phyloP scores from a whole-genome alignment of 192 early-diverging fungal species.

The Coemansia brasiliensis region DNA sequence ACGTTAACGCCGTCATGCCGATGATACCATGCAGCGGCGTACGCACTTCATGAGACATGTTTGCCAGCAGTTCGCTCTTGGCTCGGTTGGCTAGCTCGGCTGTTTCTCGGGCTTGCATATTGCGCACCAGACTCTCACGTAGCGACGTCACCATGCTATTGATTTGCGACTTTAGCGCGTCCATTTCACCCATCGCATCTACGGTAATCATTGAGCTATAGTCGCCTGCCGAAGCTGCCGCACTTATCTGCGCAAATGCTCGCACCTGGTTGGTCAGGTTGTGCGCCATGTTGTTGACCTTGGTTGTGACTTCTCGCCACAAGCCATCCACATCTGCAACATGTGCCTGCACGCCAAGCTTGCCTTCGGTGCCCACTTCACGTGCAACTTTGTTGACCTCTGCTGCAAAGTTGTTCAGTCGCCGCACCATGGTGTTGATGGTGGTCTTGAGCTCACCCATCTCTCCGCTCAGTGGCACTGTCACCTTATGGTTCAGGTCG shows the following conservation, averaged over 20 bases:
- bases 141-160: conserved; percentile 82
- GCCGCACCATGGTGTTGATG: conserved; percentile 65
- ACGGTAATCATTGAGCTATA: conserved; percentile 74
- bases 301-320: conserved; percentile 75
- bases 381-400: conserved; percentile 66
- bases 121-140: conserved; percentile 74
- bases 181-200: conserved; percentile 83
- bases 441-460: conserved; percentile 61
- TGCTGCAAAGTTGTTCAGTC: conserved; percentile 59
- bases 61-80: conserved; percentile 74
- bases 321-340: conserved; percentile 71
- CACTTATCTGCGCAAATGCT: conserved; percentile 76
- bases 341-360: conserved; percentile 73
- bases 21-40: conserved; percentile 86
- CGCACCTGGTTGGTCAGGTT: conserved; percentile 79
- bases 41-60: conserved; percentile 80
- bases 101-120: conserved; percentile 74
- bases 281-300: conserved; percentile 73
- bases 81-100: conserved; percentile 82
- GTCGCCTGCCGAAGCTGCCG: conserved; percentile 70
- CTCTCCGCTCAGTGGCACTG: conserved; percentile 60
- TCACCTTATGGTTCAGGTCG: conserved; percentile 58
- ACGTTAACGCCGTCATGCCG: conserved; percentile 70
- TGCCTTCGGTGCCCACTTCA: conserved; percentile 71
- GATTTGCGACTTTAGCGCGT: conserved; percentile 78